Evolutionary conservation across 805 yeast genomes (phyloP).

Genomic region (Saturnispora sekii): DNA sequence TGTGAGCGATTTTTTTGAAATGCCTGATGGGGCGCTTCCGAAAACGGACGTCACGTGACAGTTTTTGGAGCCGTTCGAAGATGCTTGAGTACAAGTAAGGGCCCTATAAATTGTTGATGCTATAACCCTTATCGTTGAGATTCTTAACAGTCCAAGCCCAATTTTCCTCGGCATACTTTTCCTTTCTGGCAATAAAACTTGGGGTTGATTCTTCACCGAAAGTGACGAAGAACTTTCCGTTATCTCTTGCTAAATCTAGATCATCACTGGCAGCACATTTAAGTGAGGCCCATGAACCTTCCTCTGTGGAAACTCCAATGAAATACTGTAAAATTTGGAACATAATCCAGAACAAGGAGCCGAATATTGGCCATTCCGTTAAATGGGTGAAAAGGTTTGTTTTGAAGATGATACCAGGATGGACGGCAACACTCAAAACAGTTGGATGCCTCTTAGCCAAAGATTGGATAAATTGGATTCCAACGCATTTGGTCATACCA

Average conservation of each 20-base stretch:
- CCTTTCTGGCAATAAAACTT: conserved; percentile 45
- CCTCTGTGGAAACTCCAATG: conserved; percentile 63
- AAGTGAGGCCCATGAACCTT: conserved; percentile 59
- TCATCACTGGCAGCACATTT: conserved; percentile 50
- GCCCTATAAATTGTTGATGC: conserved; percentile 10
- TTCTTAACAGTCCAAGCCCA: conserved; percentile 75
- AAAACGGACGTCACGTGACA: neutral
- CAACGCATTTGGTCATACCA: conserved; percentile 67
- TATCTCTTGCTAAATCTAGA: conserved; percentile 41
- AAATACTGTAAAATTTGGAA: conserved; percentile 61
- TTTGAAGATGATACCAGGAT: conserved; percentile 83
- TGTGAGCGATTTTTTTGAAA: too few species aligned
- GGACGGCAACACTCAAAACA: conserved; percentile 54
- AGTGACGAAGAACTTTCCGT: conserved; percentile 60
- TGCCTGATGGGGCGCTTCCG: neutral
- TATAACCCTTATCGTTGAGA: conserved; percentile 42
- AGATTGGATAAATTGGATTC: conserved; percentile 62
- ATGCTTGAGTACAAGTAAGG: neutral
- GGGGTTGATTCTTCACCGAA: conserved; percentile 50
- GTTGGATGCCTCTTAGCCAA: conserved; percentile 59
- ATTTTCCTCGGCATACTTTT: conserved; percentile 53
- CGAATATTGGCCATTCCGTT: conserved; percentile 72
- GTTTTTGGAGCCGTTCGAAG: neutral
- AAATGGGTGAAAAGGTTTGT: conserved; percentile 68
- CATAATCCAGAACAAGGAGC: conserved; percentile 59